phyloP scores from a whole-genome alignment of 1,284 basidiomycete genomes.

The Moniliophthora roreri region DNA sequence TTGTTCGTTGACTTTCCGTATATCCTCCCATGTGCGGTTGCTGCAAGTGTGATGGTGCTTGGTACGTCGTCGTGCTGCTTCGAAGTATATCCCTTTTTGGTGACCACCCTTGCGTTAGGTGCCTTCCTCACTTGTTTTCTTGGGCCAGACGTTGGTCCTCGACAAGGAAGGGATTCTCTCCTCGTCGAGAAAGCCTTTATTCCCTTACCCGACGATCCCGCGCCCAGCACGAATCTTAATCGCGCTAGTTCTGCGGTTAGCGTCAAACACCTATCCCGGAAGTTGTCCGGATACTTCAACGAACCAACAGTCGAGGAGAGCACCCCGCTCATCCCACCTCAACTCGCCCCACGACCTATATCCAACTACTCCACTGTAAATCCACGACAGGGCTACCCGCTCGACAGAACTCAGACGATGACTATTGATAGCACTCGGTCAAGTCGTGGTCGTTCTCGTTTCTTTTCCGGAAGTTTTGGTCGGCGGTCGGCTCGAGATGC shows the following conservation, averaged over 20 bases:
- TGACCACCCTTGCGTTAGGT: slow-evolving; percentile 46
- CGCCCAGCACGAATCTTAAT: too few species aligned
- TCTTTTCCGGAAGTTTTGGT: not conserved
- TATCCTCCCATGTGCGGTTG: slow-evolving; percentile 85
- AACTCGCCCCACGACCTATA: not conserved
- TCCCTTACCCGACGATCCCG: not conserved
- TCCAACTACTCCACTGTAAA: not conserved
- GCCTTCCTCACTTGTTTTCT: slow-evolving; percentile 88
- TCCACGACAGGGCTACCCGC: not conserved
- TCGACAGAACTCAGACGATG: slow-evolving; percentile 2
- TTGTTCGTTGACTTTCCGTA: slow-evolving; percentile 88
- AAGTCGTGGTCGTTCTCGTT: not conserved
- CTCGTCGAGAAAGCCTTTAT: not conserved
- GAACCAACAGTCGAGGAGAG: not conserved
- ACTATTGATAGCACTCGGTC: not conserved
- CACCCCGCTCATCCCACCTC: not conserved
- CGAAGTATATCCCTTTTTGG: slow-evolving; percentile 4
- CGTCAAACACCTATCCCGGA: not conserved
- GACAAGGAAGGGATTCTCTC: slow-evolving; percentile 30
- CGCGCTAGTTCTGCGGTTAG: not conserved
- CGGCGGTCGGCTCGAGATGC: not conserved
- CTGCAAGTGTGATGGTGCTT: slow-evolving; percentile 69
- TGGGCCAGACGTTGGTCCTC: slow-evolving; percentile 87
- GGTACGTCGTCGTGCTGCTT: slow-evolving; percentile 41
- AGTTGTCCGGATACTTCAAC: not conserved